Percentiles rank a stretch among this genome's conserved stretches.
Evolutionary conservation across 2,329 filamentous ascomycete genomes (phyloP).

Genomic region (Talaromyces sp.): DNA sequence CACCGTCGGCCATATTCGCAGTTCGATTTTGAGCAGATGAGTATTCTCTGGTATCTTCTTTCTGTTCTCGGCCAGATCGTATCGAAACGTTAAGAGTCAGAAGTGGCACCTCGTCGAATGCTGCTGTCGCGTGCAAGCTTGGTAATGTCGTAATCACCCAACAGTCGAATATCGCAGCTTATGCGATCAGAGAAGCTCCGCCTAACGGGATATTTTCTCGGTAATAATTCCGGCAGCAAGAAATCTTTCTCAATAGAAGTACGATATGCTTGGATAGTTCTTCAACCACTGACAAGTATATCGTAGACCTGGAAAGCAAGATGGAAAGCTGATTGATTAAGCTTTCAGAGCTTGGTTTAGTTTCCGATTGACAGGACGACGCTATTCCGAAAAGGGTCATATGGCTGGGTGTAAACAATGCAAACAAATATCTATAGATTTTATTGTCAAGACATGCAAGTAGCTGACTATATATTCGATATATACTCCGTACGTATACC

Average conservation of each 20-base stretch:
- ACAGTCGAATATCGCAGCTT: background rate
- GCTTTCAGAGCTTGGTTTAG: conserved; percentile 1
- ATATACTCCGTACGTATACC: too few species aligned
- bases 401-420: background rate
- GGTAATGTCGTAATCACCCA: background rate
- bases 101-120: background rate
- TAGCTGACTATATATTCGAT: background rate
- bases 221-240: background rate
- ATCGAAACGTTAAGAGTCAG: background rate
- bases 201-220: background rate
- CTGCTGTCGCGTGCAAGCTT: background rate
- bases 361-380: background rate
- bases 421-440: too few species aligned
- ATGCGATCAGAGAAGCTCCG: background rate
- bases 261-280: too few species aligned
- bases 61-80: background rate
- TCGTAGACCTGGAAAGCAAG: too few species aligned
- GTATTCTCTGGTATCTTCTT: background rate
- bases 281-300: background rate
- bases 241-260: background rate
- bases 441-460: too few species aligned
- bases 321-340: conserved; percentile 2
- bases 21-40: background rate
- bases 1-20: conserved; percentile 50
- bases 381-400: background rate